Evolutionary conservation across 352 stramenopile genomes (phyloP), one percentile per base, ranked within the genome.

Genomic region (Globisporangium takayamanum): DNA sequence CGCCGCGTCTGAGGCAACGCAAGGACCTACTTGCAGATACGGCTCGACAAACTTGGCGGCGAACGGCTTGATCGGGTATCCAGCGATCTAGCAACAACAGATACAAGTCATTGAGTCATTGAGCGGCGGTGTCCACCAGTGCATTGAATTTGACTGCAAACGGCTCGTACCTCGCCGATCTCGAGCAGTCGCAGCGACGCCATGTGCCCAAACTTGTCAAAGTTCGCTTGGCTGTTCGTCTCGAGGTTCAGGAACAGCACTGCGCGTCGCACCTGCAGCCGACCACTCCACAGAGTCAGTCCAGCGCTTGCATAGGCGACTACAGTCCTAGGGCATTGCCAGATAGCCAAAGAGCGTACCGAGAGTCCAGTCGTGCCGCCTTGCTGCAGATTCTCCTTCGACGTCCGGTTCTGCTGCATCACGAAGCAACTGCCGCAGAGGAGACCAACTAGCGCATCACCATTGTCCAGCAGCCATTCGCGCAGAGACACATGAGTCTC

Each of bases 21-120:
- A 49, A 28, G n/a, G 20, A 15, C 44, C 2, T 25, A 49, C 44
- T 20, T 49, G 44, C 3, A 88, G 63, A 56, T 85, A 84, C 25
- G 78, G 75, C 57, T 92, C 83, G 20, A 87, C 76, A 66, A 84
- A 86, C 52, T 86, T 86, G 18, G 76, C 71, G n/a, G 83, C 80
- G 60, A 92, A 92, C 4, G 83, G 83, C 42, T 85, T 88, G 48
- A 92, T 88, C 12, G 83, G 83, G 36, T 92, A 92, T 2, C 83
- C 80, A 46, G 83, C 75, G 50, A 90, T 84, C 68, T 92, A 42
- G 16, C 36, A 55, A 59, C 12, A 14, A 39, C n/a, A 55, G 25
- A 57, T 25, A 20, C 18, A 16, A 63, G 37, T 36, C 25, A 25
- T 4, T 57, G 1, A 53, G 44, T 22, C 11, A 55, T 12, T 50